These are phyloP conservation scores for Amanita thiersii DNA, from an alignment of 768 basidiomycete genomes.

Conservation along the genomic window DNA sequence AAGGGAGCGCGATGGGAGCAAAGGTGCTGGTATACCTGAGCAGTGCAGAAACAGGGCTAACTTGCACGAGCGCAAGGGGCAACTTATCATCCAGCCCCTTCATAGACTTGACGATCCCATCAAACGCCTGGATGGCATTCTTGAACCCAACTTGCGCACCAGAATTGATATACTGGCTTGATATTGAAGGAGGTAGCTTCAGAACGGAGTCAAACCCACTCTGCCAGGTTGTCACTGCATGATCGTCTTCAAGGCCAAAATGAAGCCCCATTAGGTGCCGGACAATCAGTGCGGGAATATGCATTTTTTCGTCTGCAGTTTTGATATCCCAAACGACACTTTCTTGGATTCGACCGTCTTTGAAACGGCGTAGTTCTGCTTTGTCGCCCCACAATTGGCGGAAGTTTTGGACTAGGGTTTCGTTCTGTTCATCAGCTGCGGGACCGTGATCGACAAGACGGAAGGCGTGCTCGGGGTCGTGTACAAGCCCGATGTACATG, in stretches of 20 bases:
- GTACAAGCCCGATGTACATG: constrained; percentile 68
- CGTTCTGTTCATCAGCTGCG: constrained; percentile 52
- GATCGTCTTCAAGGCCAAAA: constrained; percentile 52
- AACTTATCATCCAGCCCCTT: constrained; percentile 67
- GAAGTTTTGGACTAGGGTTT: constrained; percentile 49
- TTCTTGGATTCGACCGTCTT: constrained; percentile 88
- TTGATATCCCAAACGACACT: constrained; percentile 95
- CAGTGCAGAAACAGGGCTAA: constrained; percentile 64
- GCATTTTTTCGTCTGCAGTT: constrained; percentile 69
- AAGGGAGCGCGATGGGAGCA: constrained; percentile 66
- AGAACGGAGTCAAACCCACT: constrained; percentile 48
- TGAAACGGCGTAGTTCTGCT: constrained; percentile 89
- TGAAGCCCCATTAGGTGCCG: constrained; percentile 68
- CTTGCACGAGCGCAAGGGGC: constrained; percentile 69
- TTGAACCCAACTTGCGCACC: constrained; percentile 54
- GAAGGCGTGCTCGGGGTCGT: constrained; percentile 64
- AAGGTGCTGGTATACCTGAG: constrained; percentile 83
- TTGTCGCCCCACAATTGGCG: constrained; percentile 87
- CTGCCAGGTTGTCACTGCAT: constrained; percentile 51
- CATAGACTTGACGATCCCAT: constrained; percentile 64
- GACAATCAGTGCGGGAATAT: constrained; percentile 71
- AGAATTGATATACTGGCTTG: constrained; percentile 31
- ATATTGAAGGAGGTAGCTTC: constrained; percentile 48
- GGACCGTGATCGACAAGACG: constrained; percentile 93
- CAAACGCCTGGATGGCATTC: constrained; percentile 70